A percentile compares a stretch with the other conserved stretches of the same genome.
phyloP scores from a whole-genome alignment of 805 yeast genomes.

The Hanseniaspora hatyaiensis region DNA sequence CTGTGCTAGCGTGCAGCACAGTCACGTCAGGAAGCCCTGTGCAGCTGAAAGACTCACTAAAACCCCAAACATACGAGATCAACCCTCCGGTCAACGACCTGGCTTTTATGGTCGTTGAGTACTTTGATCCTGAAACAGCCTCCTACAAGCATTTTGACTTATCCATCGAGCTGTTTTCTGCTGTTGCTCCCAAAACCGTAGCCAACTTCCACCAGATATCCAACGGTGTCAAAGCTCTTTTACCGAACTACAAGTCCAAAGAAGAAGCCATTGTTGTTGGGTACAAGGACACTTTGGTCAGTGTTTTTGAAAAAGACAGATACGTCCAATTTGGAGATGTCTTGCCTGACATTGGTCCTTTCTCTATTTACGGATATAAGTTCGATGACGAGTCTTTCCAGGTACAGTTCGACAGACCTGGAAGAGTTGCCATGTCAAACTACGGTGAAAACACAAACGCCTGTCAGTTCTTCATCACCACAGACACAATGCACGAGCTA shows the following conservation, averaged over 20 bases:
- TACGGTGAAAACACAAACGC: slow-evolving; percentile 59
- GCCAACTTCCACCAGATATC: slow-evolving; percentile 46
- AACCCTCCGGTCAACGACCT: slow-evolving; percentile 28
- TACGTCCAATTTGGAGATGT: slow-evolving; percentile 87
- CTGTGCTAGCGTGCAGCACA: background rate
- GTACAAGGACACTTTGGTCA: slow-evolving; percentile 55
- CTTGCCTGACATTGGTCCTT: slow-evolving; percentile 67
- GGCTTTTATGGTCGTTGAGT: slow-evolving; percentile 24
- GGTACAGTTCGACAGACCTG: slow-evolving; percentile 58
- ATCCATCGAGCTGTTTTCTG: slow-evolving; percentile 53
- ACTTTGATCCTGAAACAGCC: slow-evolving; percentile 20
- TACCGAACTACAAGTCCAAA: slow-evolving; percentile 24
- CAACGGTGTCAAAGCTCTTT: slow-evolving; percentile 31
- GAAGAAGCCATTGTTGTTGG: slow-evolving; percentile 26
- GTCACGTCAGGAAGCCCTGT: background rate
- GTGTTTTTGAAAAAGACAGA: slow-evolving; percentile 58
- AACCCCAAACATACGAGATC: slow-evolving; percentile 22
- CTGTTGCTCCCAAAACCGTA: slow-evolving; percentile 52
- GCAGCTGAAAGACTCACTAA: background rate
- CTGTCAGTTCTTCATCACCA: slow-evolving; percentile 59
- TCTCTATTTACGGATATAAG: slow-evolving; percentile 61
- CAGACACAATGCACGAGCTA: slow-evolving; percentile 37
- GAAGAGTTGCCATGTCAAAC: slow-evolving; percentile 62
- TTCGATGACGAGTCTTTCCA: slow-evolving; percentile 68
- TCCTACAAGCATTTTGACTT: slow-evolving; percentile 27